These are phyloP conservation scores for Gossypium stocksii DNA, from an alignment of 345 rosid species.

Conservation along the genomic window DNA sequence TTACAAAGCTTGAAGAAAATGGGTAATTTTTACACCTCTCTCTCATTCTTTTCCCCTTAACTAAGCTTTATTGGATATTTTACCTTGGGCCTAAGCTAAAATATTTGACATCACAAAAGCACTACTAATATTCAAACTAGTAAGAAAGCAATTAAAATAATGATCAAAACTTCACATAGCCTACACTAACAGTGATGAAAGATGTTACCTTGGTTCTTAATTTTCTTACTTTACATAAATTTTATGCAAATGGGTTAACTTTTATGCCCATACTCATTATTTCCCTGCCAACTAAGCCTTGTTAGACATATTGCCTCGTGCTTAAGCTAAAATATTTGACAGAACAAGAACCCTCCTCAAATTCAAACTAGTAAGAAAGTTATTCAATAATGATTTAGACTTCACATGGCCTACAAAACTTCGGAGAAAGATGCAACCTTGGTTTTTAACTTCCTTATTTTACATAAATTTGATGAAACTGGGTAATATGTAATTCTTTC, in stretches of 20 bases:
- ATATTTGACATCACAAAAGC: background rate
- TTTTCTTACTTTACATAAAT: background rate
- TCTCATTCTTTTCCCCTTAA: background rate
- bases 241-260: background rate
- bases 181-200: background rate
- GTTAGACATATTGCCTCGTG: background rate
- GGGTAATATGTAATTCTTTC: background rate
- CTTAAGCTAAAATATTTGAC: background rate
- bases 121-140: background rate
- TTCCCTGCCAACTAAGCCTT: background rate
- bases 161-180: background rate
- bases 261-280: background rate
- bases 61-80: background rate
- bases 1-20: background rate
- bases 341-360: background rate
- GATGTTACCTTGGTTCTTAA: slow-evolving; percentile 3
- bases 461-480: background rate
- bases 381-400: background rate
- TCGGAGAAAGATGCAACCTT: background rate
- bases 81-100: background rate
- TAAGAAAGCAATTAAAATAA: background rate
- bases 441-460: background rate
- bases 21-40: background rate
- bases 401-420: background rate
- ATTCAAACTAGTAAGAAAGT: background rate